These are phyloP conservation scores for Fomitopsis pulvina DNA, from an alignment of 768 basidiomycete genomes.

Conservation along the genomic window DNA sequence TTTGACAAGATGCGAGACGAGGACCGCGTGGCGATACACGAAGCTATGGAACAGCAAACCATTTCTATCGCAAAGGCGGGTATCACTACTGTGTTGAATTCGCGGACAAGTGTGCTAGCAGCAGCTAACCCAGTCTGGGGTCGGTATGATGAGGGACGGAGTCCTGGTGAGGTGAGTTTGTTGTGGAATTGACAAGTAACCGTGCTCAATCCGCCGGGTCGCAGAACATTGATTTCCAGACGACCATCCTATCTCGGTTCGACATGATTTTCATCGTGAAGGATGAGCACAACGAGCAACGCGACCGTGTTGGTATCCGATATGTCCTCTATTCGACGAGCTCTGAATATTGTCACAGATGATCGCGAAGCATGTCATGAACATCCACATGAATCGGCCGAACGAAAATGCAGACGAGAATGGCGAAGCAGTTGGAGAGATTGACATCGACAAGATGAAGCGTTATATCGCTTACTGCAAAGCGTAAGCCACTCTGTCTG, in stretches of 20 bases:
- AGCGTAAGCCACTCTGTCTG: constrained; percentile 41
- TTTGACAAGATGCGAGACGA: constrained; percentile 99
- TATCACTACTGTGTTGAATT: constrained; percentile 96
- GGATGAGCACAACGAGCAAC: constrained; percentile 92
- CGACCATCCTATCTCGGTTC: constrained; percentile 95
- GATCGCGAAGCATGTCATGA: constrained; percentile 97
- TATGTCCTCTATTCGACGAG: not conserved
- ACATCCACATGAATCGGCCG: constrained; percentile 94
- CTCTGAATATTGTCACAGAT: constrained; percentile 44
- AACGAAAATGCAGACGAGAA: constrained; percentile 55
- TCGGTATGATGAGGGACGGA: constrained; percentile 93
- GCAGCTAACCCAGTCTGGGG: constrained; percentile 99
- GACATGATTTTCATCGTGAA: constrained; percentile 99
- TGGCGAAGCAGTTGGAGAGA: constrained; percentile 74
- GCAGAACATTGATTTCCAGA: constrained; percentile 95
- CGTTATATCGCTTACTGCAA: constrained; percentile 96
- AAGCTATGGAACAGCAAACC: constrained; percentile 99
- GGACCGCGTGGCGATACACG: constrained; percentile 97
- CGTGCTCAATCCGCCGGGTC: not conserved
- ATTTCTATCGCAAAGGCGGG: constrained; percentile 99
- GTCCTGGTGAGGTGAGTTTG: constrained; percentile 76
- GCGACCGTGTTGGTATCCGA: constrained; percentile 67
- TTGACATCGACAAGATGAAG: constrained; percentile 98
- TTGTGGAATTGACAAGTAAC: not conserved
- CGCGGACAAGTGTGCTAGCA: constrained; percentile 90